phyloP scores from a whole-genome alignment of 169 alveolate genomes.

The Cryptosporidium sp. region DNA sequence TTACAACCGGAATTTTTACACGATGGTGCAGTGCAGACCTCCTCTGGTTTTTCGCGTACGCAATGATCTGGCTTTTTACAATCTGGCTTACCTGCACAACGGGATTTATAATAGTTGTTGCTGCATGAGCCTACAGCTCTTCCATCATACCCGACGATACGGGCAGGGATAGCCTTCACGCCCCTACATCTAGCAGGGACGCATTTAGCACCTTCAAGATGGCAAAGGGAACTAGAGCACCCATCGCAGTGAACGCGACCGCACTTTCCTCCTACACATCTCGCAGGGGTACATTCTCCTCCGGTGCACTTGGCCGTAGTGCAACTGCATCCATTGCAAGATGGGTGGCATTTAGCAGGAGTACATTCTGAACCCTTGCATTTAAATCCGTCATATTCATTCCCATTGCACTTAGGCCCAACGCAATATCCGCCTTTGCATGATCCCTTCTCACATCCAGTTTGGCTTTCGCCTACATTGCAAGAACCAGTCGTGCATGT shows the following conservation, averaged over 20 bases:
- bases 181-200: constrained; percentile 65
- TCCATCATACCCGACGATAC: constrained; percentile 57
- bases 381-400: constrained; percentile 27
- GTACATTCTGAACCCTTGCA: constrained; percentile 59
- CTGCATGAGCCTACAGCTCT: constrained; percentile 45
- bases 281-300: constrained; percentile 31
- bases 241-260: constrained; percentile 30
- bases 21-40: background rate
- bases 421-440: constrained; percentile 57
- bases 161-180: constrained; percentile 39
- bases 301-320: constrained; percentile 55
- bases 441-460: constrained; percentile 16
- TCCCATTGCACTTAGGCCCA: constrained; percentile 33
- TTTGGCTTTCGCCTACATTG: background rate
- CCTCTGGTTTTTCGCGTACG: constrained; percentile 13
- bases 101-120: background rate
- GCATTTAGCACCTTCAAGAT: constrained; percentile 20
- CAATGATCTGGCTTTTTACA: background rate
- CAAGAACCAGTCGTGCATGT: constrained; percentile 30
- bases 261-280: constrained; percentile 47
- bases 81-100: background rate
- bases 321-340: constrained; percentile 18
- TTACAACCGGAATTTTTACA: background rate
- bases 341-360: constrained; percentile 38
- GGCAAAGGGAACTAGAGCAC: background rate